Percentiles rank a stretch among this genome's conserved stretches.
Evolutionary conservation across 2,329 filamentous ascomycete genomes (phyloP).

Genomic region (Colletotrichum tofieldiae): DNA sequence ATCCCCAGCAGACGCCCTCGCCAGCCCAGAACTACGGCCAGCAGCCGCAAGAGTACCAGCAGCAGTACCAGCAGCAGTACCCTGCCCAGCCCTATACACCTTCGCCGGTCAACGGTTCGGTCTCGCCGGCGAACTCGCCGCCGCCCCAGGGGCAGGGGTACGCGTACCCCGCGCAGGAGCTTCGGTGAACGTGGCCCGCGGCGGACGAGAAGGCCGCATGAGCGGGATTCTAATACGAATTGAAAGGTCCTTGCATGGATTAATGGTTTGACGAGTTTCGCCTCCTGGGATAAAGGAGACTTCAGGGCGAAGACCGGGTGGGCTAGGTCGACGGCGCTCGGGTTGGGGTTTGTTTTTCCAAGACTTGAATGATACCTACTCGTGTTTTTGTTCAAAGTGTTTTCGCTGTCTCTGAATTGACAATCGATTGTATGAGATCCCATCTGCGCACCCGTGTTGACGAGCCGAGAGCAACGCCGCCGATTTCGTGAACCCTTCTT

Average conservation of each 20-base stretch:
- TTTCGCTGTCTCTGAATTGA: background rate
- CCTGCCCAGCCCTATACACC: slow-evolving; percentile 25
- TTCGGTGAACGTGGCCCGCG: slow-evolving; percentile 8
- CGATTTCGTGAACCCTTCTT: no score
- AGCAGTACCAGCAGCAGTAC: slow-evolving; percentile 21
- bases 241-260: background rate
- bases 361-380: slow-evolving; percentile 25
- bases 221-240: background rate
- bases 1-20: slow-evolving; percentile 7
- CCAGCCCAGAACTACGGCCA: slow-evolving; percentile 14
- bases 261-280: background rate
- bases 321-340: no score
- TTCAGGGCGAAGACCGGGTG: background rate
- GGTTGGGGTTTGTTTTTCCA: background rate
- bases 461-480: no score
- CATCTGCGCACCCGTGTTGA: background rate
- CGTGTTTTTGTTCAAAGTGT: background rate
- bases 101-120: slow-evolving; percentile 16
- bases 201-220: background rate
- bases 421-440: background rate
- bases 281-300: background rate
- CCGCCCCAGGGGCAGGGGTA: slow-evolving; percentile 30
- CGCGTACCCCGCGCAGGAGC: slow-evolving; percentile 28
- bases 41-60: slow-evolving; percentile 28
- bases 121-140: slow-evolving; percentile 31